Conservation (phyloP, 2,329 filamentous ascomycete species). For the Monilinia polystroma region DNA sequence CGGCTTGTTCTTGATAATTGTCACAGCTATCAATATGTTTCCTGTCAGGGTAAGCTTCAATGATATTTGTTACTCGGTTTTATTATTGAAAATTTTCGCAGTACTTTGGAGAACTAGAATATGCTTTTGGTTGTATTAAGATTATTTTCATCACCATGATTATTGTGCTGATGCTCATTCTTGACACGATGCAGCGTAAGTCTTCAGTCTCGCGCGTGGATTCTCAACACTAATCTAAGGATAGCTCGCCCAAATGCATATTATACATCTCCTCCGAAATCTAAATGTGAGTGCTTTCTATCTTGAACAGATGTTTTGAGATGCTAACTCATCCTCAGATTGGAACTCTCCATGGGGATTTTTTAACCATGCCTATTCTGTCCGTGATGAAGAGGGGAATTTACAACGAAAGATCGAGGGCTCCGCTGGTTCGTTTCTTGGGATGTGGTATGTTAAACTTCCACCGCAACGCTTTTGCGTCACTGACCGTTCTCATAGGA, state of each 20-base stretch:
- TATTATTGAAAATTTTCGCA: slow-evolving; percentile 14
- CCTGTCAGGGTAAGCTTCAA: slow-evolving; percentile 41
- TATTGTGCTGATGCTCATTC: slow-evolving; percentile 43
- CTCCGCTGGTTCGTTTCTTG: slow-evolving; percentile 42
- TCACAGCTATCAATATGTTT: slow-evolving; percentile 42
- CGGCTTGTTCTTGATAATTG: slow-evolving; percentile 42
- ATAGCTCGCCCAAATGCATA: slow-evolving; percentile 43
- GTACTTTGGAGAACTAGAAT: slow-evolving; percentile 43
- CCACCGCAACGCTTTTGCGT: not conserved
- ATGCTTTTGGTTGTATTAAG: slow-evolving; percentile 43
- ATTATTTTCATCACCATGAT: slow-evolving; percentile 42
- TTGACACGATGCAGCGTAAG: slow-evolving; percentile 43
- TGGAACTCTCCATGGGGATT: slow-evolving; percentile 44
- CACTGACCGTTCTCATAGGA: slow-evolving; percentile 34
- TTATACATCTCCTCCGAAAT: slow-evolving; percentile 41
- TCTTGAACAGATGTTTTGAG: not conserved
- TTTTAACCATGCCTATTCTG: slow-evolving; percentile 41
- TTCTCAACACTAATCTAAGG: slow-evolving; percentile 5
- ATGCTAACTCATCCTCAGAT: slow-evolving; percentile 30
- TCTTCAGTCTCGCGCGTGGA: not conserved
- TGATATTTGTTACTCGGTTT: not conserved
- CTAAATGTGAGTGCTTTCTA: slow-evolving; percentile 39
- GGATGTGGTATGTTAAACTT: slow-evolving; percentile 41
- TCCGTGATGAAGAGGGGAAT: slow-evolving; percentile 39
- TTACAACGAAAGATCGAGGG: slow-evolving; percentile 40